Percentiles rank a stretch among this genome's conserved stretches.
phyloP scores from a whole-genome alignment of 129 eudicot species.

The Pittosporum tobira region DNA sequence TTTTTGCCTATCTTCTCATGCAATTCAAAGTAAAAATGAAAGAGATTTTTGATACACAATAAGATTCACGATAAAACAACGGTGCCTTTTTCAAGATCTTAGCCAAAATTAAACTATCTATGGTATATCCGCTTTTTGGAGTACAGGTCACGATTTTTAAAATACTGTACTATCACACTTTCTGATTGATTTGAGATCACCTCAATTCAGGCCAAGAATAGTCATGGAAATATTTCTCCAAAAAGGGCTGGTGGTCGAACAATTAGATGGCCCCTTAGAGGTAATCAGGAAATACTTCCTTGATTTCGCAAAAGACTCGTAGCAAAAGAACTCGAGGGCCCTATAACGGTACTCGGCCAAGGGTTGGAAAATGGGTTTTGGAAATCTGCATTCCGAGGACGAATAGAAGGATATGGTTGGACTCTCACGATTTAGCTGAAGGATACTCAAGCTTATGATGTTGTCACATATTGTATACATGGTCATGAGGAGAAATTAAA shows the following conservation, averaged over 20 bases:
- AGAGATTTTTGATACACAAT: no score
- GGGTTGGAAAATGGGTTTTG: conserved; percentile 10
- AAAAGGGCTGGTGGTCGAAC: background rate
- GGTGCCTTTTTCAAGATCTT: no score
- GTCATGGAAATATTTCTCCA: no score
- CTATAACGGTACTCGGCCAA: background rate
- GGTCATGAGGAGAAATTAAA: background rate
- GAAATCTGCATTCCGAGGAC: conserved; percentile 8
- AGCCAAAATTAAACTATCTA: no score
- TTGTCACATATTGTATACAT: conserved; percentile 3
- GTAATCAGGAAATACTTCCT: background rate
- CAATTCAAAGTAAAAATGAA: no score
- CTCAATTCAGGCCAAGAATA: background rate
- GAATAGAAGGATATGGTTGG: conserved; percentile 6
- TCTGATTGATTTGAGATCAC: background rate
- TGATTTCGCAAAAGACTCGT: background rate
- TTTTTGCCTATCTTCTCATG: no score
- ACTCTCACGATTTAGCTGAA: conserved; percentile 4
- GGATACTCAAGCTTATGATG: conserved; percentile 11
- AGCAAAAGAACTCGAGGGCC: background rate
- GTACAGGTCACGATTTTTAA: no score
- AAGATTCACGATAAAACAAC: no score
- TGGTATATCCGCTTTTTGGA: no score
- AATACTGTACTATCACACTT: no score
- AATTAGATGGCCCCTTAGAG: background rate